These are phyloP conservation scores for Passalora sequoiae DNA, from an alignment of 2,329 filamentous ascomycete genomes.

Conservation along the genomic window DNA sequence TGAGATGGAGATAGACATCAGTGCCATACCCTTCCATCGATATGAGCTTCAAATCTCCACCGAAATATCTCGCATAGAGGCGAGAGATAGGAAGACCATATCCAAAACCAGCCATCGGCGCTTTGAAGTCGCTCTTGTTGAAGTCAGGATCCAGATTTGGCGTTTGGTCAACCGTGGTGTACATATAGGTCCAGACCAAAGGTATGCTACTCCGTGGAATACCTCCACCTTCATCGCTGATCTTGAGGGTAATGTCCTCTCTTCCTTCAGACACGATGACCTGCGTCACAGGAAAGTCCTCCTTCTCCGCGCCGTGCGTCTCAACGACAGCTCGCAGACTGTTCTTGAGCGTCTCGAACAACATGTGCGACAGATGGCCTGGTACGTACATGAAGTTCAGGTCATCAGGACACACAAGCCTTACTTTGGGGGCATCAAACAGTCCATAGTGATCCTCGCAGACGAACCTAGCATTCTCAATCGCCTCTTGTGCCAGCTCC, in stretches of 20 bases:
- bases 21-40: conserved; percentile 99
- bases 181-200: conserved; percentile 99
- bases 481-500: conserved; percentile 92
- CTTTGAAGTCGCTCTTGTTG: conserved; percentile 98
- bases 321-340: conserved; percentile 95
- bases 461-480: conserved; percentile 97
- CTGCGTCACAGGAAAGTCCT: conserved; percentile 93
- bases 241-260: conserved; percentile 98
- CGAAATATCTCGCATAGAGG: conserved; percentile 94
- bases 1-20: conserved; percentile 96
- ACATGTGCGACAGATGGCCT: conserved; percentile 97
- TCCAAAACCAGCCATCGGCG: conserved; percentile 98
- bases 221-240: conserved; percentile 92
- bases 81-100: conserved; percentile 92
- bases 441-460: conserved; percentile 98
- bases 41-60: conserved; percentile 92
- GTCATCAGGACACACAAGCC: conserved; percentile 80
- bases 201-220: conserved; percentile 91
- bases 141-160: conserved; percentile 95
- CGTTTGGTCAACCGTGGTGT: conserved; percentile 94
- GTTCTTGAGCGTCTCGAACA: conserved; percentile 99
- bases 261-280: conserved; percentile 96
- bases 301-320: conserved; percentile 87
- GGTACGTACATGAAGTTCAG: conserved; percentile 99
- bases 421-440: conserved; percentile 93